Evolutionary conservation across 148 eudicot species (phyloP).

Genomic region (Vaccinium macrocarpon): DNA sequence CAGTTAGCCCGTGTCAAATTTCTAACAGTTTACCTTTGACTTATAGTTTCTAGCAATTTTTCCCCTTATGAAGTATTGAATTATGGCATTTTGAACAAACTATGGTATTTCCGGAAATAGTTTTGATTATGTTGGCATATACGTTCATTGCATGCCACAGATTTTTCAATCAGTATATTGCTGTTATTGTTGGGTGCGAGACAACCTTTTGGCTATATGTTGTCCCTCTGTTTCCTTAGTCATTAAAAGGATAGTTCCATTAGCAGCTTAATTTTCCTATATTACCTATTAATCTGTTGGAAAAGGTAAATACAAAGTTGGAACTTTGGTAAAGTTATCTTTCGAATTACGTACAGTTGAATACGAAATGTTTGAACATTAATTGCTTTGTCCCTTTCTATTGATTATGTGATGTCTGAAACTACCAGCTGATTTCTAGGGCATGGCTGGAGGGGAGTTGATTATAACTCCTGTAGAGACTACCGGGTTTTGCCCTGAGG

Average conservation of each 20-base stretch:
- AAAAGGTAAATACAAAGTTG: background rate
- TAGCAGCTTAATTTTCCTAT: background rate
- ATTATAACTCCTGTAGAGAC: slow-evolving; percentile 82
- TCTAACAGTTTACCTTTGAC: background rate
- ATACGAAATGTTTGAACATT: background rate
- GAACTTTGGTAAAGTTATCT: background rate
- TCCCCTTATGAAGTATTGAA: background rate
- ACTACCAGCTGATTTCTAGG: slow-evolving; percentile 35
- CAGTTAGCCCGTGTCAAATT: background rate
- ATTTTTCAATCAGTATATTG: background rate
- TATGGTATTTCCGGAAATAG: background rate
- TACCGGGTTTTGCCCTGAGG: slow-evolving; percentile 88
- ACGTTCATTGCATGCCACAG: background rate
- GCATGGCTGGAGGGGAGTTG: slow-evolving; percentile 99
- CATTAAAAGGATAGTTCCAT: background rate
- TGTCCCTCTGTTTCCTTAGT: background rate
- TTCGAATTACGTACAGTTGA: background rate
- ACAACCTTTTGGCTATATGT: background rate
- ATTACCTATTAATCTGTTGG: background rate
- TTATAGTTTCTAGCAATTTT: background rate
- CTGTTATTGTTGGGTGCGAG: background rate
- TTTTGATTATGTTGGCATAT: background rate
- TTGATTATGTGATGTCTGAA: slow-evolving; percentile 5
- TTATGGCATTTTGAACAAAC: background rate
- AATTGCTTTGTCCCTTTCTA: background rate